Evolutionary conservation across 352 stramenopile genomes (phyloP).

Genomic region (Pythium angustatum): DNA sequence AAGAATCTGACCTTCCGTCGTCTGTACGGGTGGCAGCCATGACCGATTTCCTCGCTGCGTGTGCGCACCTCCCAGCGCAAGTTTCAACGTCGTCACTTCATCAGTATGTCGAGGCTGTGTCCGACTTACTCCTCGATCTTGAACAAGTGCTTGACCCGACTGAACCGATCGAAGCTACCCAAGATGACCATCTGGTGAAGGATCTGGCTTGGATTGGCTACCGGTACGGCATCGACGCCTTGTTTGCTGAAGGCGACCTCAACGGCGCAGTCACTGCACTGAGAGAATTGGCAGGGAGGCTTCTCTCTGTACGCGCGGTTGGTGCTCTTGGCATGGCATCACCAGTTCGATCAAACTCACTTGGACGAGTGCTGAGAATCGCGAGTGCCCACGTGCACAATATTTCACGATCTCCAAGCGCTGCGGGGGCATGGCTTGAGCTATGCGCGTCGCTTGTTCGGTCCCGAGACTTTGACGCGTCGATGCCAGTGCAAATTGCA

Average conservation of each 20-base stretch:
- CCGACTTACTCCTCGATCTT: constrained; percentile 18
- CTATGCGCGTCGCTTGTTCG: constrained; percentile 15
- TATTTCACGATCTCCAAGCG: constrained; percentile 3
- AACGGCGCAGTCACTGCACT: constrained; percentile 15
- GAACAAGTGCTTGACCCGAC: background rate
- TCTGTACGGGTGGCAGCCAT: constrained; percentile 10
- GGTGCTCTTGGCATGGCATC: background rate
- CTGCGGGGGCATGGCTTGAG: constrained; percentile 7
- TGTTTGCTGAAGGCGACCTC: constrained; percentile 11
- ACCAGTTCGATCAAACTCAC: constrained; percentile 2
- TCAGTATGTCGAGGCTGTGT: constrained; percentile 1
- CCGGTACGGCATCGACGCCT: constrained; percentile 14
- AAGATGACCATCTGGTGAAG: background rate
- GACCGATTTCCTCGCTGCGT: constrained; percentile 14
- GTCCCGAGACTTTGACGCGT: background rate
- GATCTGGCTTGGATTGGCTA: constrained; percentile 27
- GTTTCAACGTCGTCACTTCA: background rate
- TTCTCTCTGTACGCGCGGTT: constrained; percentile 7
- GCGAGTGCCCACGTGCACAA: constrained; percentile 4
- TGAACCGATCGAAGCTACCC: background rate
- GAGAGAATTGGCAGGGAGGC: constrained; percentile 19
- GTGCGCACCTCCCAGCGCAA: constrained; percentile 1
- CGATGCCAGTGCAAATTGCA: background rate
- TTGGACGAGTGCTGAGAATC: constrained; percentile 25
- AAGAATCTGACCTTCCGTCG: background rate